Evolutionary conservation across 164 flowering plant genomes (phyloP).

Genomic region (Piper longum): DNA sequence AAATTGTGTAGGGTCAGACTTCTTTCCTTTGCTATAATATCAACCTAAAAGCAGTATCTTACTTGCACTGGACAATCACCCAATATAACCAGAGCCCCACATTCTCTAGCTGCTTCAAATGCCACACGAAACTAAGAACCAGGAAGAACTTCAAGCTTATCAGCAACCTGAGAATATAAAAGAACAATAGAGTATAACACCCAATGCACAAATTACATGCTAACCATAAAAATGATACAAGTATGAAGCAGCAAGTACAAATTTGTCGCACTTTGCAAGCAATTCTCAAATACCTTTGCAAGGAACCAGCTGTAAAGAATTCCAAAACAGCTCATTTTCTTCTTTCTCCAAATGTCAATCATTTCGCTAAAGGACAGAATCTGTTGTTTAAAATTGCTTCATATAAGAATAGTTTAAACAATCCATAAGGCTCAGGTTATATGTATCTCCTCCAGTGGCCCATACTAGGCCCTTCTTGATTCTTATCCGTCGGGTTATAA

Average conservation of each 20-base stretch:
- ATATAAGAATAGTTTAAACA: not conserved
- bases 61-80: slow-evolving; percentile 95
- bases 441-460: no score
- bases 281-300: slow-evolving; percentile 52
- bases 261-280: not conserved
- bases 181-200: not conserved
- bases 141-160: slow-evolving; percentile 78
- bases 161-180: slow-evolving; percentile 46
- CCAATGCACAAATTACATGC: not conserved
- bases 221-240: not conserved
- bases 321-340: slow-evolving; percentile 52
- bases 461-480: no score
- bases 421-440: no score
- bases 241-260: not conserved
- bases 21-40: not conserved
- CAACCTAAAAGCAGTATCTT: slow-evolving; percentile 7
- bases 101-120: slow-evolving; percentile 81
- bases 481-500: no score
- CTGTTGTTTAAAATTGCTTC: slow-evolving; percentile 18
- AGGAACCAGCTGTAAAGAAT: slow-evolving; percentile 89
- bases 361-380: slow-evolving; percentile 77
- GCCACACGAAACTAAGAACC: slow-evolving; percentile 95
- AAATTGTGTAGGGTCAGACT: not conserved
- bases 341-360: slow-evolving; percentile 76
- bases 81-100: slow-evolving; percentile 81